Conservation (phyloP, 169 alveolate genomes). For the Eimeria praecox region DNA sequence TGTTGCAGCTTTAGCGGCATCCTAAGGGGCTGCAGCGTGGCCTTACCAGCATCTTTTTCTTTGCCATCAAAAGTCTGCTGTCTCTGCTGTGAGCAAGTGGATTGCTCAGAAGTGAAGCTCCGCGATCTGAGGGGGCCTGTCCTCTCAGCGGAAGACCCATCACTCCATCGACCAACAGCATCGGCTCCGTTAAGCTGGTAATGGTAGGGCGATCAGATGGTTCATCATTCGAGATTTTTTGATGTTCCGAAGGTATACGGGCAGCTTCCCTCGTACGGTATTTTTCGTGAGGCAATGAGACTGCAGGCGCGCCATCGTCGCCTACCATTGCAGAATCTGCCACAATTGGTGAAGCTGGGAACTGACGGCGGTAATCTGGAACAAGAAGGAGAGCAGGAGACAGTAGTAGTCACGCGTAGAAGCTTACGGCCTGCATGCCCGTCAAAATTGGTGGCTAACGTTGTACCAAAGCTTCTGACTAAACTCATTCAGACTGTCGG, state of each 20-base stretch:
- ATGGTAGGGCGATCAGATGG: neutral
- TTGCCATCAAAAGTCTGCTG: constrained; percentile 48
- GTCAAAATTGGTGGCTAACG: neutral
- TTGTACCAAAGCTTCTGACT: neutral
- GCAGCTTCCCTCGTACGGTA: neutral
- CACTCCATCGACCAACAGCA: constrained; percentile 55
- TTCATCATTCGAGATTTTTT: neutral
- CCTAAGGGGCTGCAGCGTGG: neutral
- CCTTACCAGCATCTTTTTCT: constrained; percentile 58
- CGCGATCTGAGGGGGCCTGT: constrained; percentile 64
- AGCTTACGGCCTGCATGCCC: neutral
- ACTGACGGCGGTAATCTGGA: constrained; percentile 68
- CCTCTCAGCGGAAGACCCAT: constrained; percentile 68
- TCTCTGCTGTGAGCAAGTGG: constrained; percentile 50
- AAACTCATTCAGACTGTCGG: neutral
- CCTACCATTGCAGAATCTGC: constrained; percentile 66
- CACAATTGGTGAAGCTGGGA: constrained; percentile 69
- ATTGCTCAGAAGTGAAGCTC: constrained; percentile 59
- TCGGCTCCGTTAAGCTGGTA: constrained; percentile 66
- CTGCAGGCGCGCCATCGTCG: constrained; percentile 69
- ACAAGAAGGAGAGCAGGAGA: neutral
- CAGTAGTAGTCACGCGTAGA: neutral
- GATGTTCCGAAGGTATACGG: neutral
- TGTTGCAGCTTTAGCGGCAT: neutral
- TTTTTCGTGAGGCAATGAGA: constrained; percentile 59